phyloP scores from a whole-genome alignment of 2,329 filamentous ascomycete species.

The Shiraia sp. region DNA sequence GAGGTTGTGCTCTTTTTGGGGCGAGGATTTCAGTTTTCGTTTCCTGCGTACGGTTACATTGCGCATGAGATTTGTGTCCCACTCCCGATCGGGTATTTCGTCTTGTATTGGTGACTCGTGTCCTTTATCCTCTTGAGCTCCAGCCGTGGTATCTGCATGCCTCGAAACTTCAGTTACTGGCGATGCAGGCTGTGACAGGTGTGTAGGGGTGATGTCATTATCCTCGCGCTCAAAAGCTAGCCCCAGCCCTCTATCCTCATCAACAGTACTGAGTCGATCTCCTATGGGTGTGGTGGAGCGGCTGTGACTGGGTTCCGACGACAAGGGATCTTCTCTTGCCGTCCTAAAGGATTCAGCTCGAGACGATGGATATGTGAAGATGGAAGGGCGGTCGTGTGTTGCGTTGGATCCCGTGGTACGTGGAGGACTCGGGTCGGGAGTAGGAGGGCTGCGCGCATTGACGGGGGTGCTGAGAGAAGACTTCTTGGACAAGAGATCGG shows the following conservation, averaged over 20 bases:
- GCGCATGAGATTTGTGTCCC: conserved; percentile 47
- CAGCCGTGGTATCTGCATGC: conserved; percentile 14
- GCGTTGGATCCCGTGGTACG: conserved; percentile 28
- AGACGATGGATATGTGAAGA: conserved; percentile 46
- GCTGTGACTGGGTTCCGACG: conserved; percentile 39
- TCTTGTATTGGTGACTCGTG: conserved; percentile 24
- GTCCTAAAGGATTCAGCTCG: conserved; percentile 53
- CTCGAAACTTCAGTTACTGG: conserved; percentile 9
- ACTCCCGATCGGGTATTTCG: conserved; percentile 41
- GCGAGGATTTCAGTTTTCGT: conserved; percentile 30
- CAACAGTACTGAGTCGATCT: conserved; percentile 32
- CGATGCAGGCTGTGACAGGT: conserved; percentile 17
- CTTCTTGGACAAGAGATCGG: conserved; percentile 43
- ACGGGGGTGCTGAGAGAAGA: conserved; percentile 48
- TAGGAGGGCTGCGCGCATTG: conserved; percentile 46
- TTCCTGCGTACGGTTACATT: conserved; percentile 48
- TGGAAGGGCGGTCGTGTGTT: conserved; percentile 28
- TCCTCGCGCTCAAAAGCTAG: conserved; percentile 42
- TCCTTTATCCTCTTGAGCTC: conserved; percentile 17
- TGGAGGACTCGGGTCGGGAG: conserved; percentile 44
- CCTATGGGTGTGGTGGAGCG: conserved; percentile 31
- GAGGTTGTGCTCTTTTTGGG: conserved; percentile 14
- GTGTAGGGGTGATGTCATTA: conserved; percentile 37
- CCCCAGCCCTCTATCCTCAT: conserved; percentile 39
- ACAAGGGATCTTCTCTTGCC: conserved; percentile 47